Conservation (phyloP, 495 filamentous ascomycete genomes). For the Paragyromitra xinjiangensis region DNA sequence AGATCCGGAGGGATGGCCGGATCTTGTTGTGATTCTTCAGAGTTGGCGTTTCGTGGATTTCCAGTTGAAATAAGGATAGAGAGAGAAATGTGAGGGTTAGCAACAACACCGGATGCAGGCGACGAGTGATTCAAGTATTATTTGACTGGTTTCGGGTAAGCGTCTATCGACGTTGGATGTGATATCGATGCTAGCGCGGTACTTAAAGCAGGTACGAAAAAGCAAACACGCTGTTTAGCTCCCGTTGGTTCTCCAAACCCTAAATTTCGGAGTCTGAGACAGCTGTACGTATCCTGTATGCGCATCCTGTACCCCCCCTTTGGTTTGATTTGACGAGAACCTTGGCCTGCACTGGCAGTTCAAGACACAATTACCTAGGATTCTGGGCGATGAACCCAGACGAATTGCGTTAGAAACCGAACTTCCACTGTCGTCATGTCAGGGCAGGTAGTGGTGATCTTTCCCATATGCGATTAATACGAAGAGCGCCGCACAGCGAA, state of each 20-base stretch:
- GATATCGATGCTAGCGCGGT: conserved; percentile 19
- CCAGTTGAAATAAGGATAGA: conserved; percentile 4
- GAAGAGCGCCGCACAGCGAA: background rate
- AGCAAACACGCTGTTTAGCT: conserved; percentile 34
- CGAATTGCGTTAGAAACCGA: conserved; percentile 4
- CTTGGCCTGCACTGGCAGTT: conserved; percentile 19
- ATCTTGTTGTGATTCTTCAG: conserved; percentile 17
- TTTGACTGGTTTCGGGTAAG: conserved; percentile 12
- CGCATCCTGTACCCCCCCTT: conserved; percentile 31
- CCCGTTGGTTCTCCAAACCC: conserved; percentile 30
- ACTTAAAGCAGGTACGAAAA: conserved; percentile 48
- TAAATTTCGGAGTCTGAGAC: conserved; percentile 35
- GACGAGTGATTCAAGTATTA: conserved; percentile 5
- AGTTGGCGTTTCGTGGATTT: conserved; percentile 5
- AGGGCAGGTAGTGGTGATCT: background rate
- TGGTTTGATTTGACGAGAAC: conserved; percentile 21
- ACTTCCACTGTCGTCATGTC: background rate
- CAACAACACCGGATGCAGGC: background rate
- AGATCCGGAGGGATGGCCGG: conserved; percentile 35
- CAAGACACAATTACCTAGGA: conserved; percentile 14
- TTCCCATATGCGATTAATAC: conserved; percentile 2
- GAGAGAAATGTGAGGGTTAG: conserved; percentile 5
- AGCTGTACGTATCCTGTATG: conserved; percentile 12
- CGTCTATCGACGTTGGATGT: conserved; percentile 9
- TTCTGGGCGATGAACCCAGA: conserved; percentile 7